Conservation (phyloP, 352 stramenopile species). For the Phytophthora quininea region DNA sequence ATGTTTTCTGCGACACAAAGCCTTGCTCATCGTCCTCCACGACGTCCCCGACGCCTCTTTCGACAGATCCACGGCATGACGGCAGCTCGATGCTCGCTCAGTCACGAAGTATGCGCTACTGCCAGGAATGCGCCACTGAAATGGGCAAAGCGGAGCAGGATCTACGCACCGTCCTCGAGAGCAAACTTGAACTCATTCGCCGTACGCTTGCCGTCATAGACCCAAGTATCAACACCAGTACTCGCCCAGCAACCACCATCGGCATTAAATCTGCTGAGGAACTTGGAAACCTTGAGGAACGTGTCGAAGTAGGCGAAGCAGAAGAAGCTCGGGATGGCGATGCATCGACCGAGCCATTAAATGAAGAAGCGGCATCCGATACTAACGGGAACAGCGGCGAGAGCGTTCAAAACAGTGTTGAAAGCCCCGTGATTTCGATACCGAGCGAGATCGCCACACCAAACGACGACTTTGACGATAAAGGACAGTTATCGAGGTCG, state of each 20-base stretch:
- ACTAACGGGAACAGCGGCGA: conserved; percentile 12
- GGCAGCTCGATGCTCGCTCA: conserved; percentile 2
- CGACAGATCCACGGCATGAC: conserved; percentile 2
- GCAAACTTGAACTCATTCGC: conserved; percentile 67
- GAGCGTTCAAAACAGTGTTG: conserved; percentile 13
- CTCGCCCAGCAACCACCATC: conserved; percentile 4
- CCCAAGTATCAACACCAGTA: conserved; percentile 18
- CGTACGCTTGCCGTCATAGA: conserved; percentile 50
- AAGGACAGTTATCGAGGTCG: conserved; percentile 10
- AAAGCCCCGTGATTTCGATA: background rate
- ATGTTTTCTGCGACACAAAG: conserved; percentile 81
- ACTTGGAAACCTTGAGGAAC: conserved; percentile 5
- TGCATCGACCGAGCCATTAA: conserved; percentile 1
- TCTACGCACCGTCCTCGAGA: conserved; percentile 58
- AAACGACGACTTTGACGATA: conserved; percentile 7
- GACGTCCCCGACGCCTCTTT: conserved; percentile 13
- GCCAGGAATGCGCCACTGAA: conserved; percentile 75
- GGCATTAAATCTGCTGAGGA: conserved; percentile 13
- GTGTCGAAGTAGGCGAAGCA: conserved; percentile 3
- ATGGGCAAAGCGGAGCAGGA: conserved; percentile 77
- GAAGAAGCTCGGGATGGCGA: conserved; percentile 4
- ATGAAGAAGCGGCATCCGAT: conserved; percentile 9
- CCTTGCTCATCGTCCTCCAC: conserved; percentile 64
- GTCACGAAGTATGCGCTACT: conserved; percentile 60
- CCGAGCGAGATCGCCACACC: conserved; percentile 10